These are phyloP conservation scores for Raphanus hybrid DNA, from an alignment of 441 rosid species.

Conservation along the genomic window DNA sequence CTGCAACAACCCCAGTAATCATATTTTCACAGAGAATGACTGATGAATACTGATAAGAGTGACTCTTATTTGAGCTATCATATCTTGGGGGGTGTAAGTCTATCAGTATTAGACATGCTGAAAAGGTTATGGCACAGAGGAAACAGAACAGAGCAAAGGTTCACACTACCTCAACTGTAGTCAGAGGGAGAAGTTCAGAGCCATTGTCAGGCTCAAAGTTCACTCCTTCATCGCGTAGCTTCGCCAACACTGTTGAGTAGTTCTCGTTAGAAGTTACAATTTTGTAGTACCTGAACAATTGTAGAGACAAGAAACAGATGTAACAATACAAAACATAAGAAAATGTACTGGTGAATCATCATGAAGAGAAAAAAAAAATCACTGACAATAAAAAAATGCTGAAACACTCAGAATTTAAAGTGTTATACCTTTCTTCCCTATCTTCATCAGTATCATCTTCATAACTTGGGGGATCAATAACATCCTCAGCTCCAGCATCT, in stretches of 20 bases:
- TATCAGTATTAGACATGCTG: neutral
- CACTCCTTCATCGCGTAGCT: conserved; percentile 76
- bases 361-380: neutral
- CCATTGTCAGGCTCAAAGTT: conserved; percentile 87
- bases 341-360: neutral
- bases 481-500: conserved; percentile 97
- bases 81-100: neutral
- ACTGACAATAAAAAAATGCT: neutral
- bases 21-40: neutral
- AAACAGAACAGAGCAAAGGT: neutral
- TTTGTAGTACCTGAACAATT: conserved; percentile 66
- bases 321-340: conserved; percentile 12
- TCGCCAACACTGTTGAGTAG: conserved; percentile 66
- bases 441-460: conserved; percentile 83
- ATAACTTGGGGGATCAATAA: conserved; percentile 75
- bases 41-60: conserved; percentile 2
- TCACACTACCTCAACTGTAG: conserved; percentile 67
- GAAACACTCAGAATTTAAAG: neutral
- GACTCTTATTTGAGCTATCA: conserved; percentile 9
- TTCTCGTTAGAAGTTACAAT: conserved; percentile 75
- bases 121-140: conserved; percentile 1
- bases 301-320: conserved; percentile 24
- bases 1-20: conserved; percentile 19
- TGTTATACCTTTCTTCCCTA: conserved; percentile 59
- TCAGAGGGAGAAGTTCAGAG: conserved; percentile 82